phyloP scores from a whole-genome alignment of 2,329 filamentous ascomycete species.

The Trichoderma oligosporum region DNA sequence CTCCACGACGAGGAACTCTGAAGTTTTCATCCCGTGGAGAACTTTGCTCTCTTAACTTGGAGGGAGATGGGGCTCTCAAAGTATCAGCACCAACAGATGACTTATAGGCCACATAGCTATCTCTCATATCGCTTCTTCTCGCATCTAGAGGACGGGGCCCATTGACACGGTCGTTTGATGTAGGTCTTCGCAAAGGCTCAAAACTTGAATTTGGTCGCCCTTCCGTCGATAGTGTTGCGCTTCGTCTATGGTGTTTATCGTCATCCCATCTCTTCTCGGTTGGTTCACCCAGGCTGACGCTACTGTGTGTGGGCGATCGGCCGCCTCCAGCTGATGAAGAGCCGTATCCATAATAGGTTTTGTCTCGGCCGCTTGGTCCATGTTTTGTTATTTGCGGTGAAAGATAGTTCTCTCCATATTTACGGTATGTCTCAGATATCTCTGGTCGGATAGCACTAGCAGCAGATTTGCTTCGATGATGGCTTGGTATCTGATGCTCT shows the following conservation, averaged over 20 bases:
- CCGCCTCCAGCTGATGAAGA: constrained; percentile 21
- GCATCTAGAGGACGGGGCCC: constrained; percentile 29
- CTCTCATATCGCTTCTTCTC: constrained; percentile 29
- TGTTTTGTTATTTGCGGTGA: constrained; percentile 44
- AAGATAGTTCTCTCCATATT: constrained; percentile 35
- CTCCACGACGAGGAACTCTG: not conserved
- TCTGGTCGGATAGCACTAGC: constrained; percentile 32
- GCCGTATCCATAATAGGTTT: constrained; percentile 37
- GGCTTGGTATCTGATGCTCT: constrained; percentile 28
- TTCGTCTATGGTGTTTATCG: constrained; percentile 24
- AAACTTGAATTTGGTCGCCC: constrained; percentile 29
- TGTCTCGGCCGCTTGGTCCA: constrained; percentile 41
- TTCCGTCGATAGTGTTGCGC: constrained; percentile 29
- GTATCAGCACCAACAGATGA: constrained; percentile 24
- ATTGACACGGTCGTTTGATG: constrained; percentile 33
- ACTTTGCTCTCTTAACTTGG: constrained; percentile 29
- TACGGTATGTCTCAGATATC: constrained; percentile 28
- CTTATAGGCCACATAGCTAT: constrained; percentile 30
- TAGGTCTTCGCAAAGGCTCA: constrained; percentile 29
- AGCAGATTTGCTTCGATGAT: constrained; percentile 37
- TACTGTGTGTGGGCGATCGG: constrained; percentile 32
- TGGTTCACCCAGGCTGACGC: constrained; percentile 21
- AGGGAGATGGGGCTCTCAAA: constrained; percentile 22
- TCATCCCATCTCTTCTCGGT: constrained; percentile 28
- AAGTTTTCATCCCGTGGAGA: constrained; percentile 39